A percentile compares a stretch with the other conserved stretches of the same genome.
These are phyloP conservation scores for Teratosphaeria destructans DNA, from an alignment of 2,329 filamentous ascomycete genomes.

Conservation along the genomic window DNA sequence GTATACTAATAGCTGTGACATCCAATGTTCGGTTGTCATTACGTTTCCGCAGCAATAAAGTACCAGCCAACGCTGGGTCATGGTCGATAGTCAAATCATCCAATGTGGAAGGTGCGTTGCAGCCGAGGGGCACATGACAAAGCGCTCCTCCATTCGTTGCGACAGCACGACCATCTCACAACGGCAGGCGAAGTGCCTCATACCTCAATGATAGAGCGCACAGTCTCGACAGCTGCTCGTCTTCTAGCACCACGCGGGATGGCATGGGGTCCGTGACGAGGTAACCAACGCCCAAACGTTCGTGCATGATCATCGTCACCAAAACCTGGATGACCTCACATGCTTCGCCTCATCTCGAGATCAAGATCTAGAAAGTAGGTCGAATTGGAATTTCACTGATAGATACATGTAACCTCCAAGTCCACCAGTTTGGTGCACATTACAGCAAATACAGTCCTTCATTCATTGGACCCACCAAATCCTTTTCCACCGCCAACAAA, in stretches of 20 bases:
- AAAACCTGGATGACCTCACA: not conserved
- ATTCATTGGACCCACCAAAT: not conserved
- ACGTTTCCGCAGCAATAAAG: not conserved
- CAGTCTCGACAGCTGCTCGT: no score
- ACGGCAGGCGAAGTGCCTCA: no score
- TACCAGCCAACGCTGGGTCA: not conserved
- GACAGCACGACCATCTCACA: no score
- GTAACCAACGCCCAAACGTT: not conserved
- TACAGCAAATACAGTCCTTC: not conserved
- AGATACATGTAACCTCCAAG: not conserved
- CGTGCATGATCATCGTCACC: not conserved
- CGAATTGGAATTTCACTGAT: not conserved
- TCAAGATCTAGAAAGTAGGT: not conserved
- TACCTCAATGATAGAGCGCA: no score
- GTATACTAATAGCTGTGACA: not conserved
- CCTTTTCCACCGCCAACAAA: not conserved
- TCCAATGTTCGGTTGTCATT: not conserved
- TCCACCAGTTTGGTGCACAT: not conserved
- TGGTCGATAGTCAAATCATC: not conserved
- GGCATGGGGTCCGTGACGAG: not conserved
- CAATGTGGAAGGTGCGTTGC: not conserved
- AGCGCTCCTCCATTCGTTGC: not conserved
- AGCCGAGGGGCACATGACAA: not conserved
- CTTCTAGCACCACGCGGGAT: not conserved
- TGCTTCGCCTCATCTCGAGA: not conserved